phyloP scores from a whole-genome alignment of 2,329 filamentous ascomycete species.

The Alternaria sp. region DNA sequence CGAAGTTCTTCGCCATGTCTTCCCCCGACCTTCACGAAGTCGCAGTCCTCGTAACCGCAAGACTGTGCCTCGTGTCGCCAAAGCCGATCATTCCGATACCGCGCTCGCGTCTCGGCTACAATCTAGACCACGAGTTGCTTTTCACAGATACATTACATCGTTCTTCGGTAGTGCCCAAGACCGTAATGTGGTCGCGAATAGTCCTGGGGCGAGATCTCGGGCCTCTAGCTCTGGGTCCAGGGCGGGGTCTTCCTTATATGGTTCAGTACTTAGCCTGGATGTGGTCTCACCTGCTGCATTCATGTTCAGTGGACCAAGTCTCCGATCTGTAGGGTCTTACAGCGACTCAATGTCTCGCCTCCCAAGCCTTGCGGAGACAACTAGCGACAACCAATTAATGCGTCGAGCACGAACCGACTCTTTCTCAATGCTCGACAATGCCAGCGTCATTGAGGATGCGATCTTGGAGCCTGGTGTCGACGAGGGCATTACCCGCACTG shows the following conservation, averaged over 20 bases:
- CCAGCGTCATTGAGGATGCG: slow-evolving; percentile 29
- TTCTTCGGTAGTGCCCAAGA: slow-evolving; percentile 34
- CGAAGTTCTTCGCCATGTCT: slow-evolving; percentile 38
- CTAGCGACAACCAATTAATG: slow-evolving; percentile 21
- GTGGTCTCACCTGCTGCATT: slow-evolving; percentile 45
- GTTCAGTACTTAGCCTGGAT: slow-evolving; percentile 42
- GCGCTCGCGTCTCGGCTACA: slow-evolving; percentile 24
- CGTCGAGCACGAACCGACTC: slow-evolving; percentile 33
- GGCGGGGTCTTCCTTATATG: slow-evolving; percentile 26
- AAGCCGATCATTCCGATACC: slow-evolving; percentile 21
- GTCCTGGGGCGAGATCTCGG: slow-evolving; percentile 24
- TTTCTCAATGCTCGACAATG: slow-evolving; percentile 31
- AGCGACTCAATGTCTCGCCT: slow-evolving; percentile 31
- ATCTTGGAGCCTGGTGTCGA: slow-evolving; percentile 38
- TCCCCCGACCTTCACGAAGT: slow-evolving; percentile 29
- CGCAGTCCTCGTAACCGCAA: slow-evolving; percentile 10
- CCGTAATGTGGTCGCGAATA: slow-evolving; percentile 9
- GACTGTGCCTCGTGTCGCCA: slow-evolving; percentile 20
- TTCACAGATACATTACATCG: slow-evolving; percentile 41
- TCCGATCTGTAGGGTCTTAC: slow-evolving; percentile 39
- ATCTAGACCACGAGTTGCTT: slow-evolving; percentile 30
- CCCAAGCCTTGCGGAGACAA: slow-evolving; percentile 29
- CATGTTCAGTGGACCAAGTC: slow-evolving; percentile 46
- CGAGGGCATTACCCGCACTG: slow-evolving; percentile 30
- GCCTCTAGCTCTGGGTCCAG: slow-evolving; percentile 35